phyloP scores from a whole-genome alignment of 2,329 filamentous ascomycete genomes.

The Claviceps paspali region DNA sequence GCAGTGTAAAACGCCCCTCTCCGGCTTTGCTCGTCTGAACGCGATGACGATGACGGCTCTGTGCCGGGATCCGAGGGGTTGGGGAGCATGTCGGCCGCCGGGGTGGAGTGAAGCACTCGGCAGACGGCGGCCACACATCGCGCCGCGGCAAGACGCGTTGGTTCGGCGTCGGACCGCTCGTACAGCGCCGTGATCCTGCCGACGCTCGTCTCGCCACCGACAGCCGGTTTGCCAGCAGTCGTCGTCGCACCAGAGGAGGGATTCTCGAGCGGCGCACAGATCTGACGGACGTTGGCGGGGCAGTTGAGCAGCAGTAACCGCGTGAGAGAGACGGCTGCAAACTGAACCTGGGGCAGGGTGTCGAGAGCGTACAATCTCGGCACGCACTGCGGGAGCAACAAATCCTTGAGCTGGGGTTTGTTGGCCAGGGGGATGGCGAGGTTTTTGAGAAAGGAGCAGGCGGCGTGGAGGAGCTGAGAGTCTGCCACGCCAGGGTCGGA shows the following conservation, averaged over 20 bases:
- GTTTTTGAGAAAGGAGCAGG: conserved; percentile 48
- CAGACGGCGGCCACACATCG: conserved; percentile 37
- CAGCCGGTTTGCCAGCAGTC: no score
- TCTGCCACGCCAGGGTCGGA: conserved; percentile 24
- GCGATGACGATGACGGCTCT: background rate
- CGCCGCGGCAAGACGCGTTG: conserved; percentile 44
- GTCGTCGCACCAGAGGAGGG: no score
- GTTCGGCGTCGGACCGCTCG: conserved; percentile 25
- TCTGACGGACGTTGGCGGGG: conserved; percentile 31
- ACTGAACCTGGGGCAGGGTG: conserved; percentile 39
- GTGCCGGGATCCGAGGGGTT: conserved; percentile 9
- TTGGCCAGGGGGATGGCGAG: conserved; percentile 42
- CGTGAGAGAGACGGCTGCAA: conserved; percentile 41
- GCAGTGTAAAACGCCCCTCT: conserved; percentile 28
- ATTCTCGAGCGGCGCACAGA: conserved; percentile 29
- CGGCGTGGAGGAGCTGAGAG: conserved; percentile 39
- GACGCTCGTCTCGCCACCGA: conserved; percentile 17
- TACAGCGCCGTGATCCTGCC: conserved; percentile 24
- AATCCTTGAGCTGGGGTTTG: conserved; percentile 32
- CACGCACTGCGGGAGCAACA: conserved; percentile 30
- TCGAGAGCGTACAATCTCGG: conserved; percentile 40
- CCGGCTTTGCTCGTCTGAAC: conserved; percentile 3
- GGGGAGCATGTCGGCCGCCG: conserved; percentile 14
- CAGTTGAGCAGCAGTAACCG: conserved; percentile 40
- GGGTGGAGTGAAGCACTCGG: conserved; percentile 34